These are phyloP conservation scores for Kwoniella shivajii DNA, from an alignment of 1,284 basidiomycete genomes.

Conservation along the genomic window DNA sequence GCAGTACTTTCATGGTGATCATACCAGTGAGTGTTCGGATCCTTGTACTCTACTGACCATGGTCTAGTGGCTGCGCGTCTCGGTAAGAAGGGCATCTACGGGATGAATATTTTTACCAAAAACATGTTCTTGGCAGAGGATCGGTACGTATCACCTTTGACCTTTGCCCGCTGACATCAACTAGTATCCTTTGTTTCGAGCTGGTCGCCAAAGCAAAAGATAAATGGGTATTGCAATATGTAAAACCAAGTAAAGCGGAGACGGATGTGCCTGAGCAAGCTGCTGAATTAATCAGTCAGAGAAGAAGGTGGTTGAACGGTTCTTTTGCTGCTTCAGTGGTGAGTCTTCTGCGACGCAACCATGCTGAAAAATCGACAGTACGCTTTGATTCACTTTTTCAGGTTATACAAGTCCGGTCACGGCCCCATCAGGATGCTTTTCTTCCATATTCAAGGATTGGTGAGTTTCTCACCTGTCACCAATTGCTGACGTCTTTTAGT, in stretches of 20 bases:
- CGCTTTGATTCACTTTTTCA: constrained; percentile 90
- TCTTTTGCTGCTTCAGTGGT: constrained; percentile 94
- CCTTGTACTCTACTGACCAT: not conserved
- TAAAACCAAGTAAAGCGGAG: constrained; percentile 93
- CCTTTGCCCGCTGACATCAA: not conserved
- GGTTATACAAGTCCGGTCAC: constrained; percentile 81
- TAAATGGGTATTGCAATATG: constrained; percentile 87
- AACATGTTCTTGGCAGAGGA: constrained; percentile 88
- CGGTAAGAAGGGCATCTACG: constrained; percentile 90
- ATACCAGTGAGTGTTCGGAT: constrained; percentile 60
- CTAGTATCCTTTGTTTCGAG: constrained; percentile 88
- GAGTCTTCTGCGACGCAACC: constrained; percentile 47
- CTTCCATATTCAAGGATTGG: constrained; percentile 88
- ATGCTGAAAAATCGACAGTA: too few relatives aligned
- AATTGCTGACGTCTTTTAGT: constrained; percentile 17
- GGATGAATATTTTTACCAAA: constrained; percentile 95
- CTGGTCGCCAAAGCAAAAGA: constrained; percentile 86
- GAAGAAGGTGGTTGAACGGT: constrained; percentile 92
- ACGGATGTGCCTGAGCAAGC: constrained; percentile 66
- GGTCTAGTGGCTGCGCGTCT: constrained; percentile 77
- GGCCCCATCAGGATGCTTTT: constrained; percentile 87
- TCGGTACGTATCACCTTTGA: constrained; percentile 54
- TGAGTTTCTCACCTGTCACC: constrained; percentile 53
- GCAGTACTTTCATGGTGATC: constrained; percentile 98
- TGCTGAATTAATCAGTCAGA: constrained; percentile 88